phyloP scores from a whole-genome alignment of 78 protist species.

The Planoprotostelium fungivorum region DNA sequence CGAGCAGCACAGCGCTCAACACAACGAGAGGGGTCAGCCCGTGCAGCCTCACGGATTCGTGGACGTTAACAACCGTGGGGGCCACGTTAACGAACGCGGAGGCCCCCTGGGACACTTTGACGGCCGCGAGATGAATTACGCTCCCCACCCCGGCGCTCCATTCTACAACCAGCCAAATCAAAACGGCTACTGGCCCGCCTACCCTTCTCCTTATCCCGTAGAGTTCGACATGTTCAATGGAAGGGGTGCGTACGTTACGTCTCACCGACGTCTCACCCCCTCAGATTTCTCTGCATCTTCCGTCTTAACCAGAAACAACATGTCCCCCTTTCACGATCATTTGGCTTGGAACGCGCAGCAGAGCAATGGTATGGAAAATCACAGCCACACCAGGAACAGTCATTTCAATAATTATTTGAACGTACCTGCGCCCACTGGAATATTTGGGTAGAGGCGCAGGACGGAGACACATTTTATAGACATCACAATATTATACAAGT shows the following conservation, averaged over 20 bases:
- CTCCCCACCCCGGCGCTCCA: neutral
- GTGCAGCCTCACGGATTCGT: neutral
- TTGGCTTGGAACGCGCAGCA: neutral
- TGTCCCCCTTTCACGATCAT: too few species aligned
- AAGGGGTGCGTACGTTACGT: neutral
- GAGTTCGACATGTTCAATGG: neutral
- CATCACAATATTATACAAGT: too few species aligned
- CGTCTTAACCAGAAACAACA: too few species aligned
- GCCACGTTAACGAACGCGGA: neutral
- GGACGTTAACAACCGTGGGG: neutral
- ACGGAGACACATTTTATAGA: neutral
- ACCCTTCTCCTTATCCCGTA: neutral
- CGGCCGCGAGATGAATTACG: too few species aligned
- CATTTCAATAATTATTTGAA: neutral
- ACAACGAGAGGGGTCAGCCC: neutral
- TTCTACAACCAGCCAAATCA: too few species aligned
- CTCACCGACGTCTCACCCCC: neutral
- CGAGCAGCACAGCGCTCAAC: neutral
- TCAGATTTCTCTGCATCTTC: neutral
- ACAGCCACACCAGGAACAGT: neutral
- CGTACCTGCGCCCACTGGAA: neutral
- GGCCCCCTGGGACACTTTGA: neutral
- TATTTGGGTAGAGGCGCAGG: neutral
- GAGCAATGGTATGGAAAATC: neutral
- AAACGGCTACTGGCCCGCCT: neutral